Evolutionary conservation across 2,329 filamentous ascomycete species (phyloP).

Genomic region (Aspergillus alliaceus): DNA sequence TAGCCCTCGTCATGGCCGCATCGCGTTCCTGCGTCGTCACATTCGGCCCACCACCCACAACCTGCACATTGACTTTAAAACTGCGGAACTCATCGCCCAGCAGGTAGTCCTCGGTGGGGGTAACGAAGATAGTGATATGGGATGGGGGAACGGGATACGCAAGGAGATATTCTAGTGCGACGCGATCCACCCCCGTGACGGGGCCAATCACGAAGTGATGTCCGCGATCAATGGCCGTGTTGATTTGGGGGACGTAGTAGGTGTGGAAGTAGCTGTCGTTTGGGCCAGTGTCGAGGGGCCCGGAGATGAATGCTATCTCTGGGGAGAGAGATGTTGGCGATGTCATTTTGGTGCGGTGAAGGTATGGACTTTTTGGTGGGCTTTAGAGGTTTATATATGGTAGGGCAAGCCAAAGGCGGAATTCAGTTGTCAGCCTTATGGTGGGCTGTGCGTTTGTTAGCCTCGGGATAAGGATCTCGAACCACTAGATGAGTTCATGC

Average conservation of each 20-base stretch:
- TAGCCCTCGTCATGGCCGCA: constrained; percentile 31
- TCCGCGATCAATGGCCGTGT: constrained; percentile 16
- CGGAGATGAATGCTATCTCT: constrained; percentile 31
- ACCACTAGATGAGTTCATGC: too few relatives aligned
- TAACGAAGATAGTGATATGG: constrained; percentile 27
- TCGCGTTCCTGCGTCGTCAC: constrained; percentile 28
- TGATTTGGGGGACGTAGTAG: constrained; percentile 28
- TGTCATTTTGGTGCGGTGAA: too few relatives aligned
- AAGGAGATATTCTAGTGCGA: constrained; percentile 30
- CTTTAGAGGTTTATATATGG: background rate
- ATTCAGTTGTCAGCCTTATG: background rate
- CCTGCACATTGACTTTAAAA: constrained; percentile 14
- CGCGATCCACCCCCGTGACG: constrained; percentile 25
- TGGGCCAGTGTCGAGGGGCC: constrained; percentile 29
- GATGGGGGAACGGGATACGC: constrained; percentile 16
- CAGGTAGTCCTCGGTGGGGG: constrained; percentile 21
- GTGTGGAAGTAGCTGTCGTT: constrained; percentile 27
- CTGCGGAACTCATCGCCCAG: constrained; percentile 17
- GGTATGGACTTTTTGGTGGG: background rate
- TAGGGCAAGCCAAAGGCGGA: too few relatives aligned
- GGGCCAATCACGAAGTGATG: constrained; percentile 27
- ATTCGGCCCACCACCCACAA: constrained; percentile 13
- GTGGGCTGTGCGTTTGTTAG: background rate
- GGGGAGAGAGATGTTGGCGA: background rate
- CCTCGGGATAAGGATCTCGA: too few relatives aligned